Conservation (phyloP, 2,329 filamentous ascomycete genomes). For the Dothideomycetes sp. region DNA sequence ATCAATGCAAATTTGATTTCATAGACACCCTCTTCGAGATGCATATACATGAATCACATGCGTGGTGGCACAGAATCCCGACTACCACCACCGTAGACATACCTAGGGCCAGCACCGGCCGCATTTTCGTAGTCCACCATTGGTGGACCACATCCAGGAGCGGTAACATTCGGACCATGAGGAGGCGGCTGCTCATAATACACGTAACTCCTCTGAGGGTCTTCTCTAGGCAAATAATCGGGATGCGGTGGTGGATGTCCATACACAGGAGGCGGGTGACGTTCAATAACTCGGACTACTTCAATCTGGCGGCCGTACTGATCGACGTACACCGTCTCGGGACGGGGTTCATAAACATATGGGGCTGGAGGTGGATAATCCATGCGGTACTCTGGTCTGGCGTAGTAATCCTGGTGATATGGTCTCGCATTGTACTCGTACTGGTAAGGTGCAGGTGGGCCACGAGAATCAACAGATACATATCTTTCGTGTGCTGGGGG, state of each 20-base stretch:
- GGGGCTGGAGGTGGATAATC: conserved; percentile 1
- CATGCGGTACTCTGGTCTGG: background rate
- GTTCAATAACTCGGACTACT: conserved; percentile 16
- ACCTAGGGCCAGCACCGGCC: background rate
- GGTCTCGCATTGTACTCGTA: background rate
- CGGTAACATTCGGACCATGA: background rate
- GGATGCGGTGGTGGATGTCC: conserved; percentile 3
- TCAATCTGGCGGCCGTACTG: conserved; percentile 24
- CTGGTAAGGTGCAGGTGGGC: background rate
- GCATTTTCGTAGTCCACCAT: background rate
- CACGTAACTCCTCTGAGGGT: conserved; percentile 4
- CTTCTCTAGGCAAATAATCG: conserved; percentile 3
- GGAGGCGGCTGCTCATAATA: conserved; percentile 2
- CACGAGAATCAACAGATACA: background rate
- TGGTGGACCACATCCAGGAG: background rate
- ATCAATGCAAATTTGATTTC: no score
- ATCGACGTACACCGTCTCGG: conserved; percentile 25
- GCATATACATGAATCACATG: no score
- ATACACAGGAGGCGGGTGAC: conserved; percentile 9
- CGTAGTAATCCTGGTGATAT: background rate
- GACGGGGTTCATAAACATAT: conserved; percentile 12
- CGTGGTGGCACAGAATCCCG: conserved; percentile 7
- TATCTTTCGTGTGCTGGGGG: conserved; percentile 1
- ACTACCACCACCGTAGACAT: conserved; percentile 7
- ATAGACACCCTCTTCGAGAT: no score